Base-by-base conservation (phyloP, 345 rosid genomes). In the Eucalyptus leucophloia region DNA sequence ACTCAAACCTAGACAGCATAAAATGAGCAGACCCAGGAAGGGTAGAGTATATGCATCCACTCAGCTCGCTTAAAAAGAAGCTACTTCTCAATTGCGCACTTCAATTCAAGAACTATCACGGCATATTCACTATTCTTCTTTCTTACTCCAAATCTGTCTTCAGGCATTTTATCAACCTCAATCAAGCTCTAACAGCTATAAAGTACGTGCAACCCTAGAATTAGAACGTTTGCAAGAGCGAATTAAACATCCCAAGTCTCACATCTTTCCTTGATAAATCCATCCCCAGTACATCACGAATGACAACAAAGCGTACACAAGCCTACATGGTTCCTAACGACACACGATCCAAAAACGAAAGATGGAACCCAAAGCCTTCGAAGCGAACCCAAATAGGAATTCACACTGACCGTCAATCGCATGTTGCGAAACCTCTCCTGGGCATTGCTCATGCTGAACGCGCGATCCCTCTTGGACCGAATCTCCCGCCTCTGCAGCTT, bases 401-500 rank as follows among this genome's bases (percentile, higher is more conserved):
- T 77, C 2, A 77, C 26, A 81, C 9, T 80, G 89, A 96, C 97
- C 93, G 93, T 91, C 81, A 96, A 92, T 32, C 95, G 95, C 93
- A 96, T 95, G 89, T 96, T 95, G 45, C 97, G 95, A 89, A 96
- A 95, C 49, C 95, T 90, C 89, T 96, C 96, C 86, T 95, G 95
- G 28, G 96, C 96, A 60, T 94, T 94, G 89, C 94, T 93, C 89
- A 94, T 93, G 30, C 93, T 92, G 92, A 95, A 96, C 89, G 96
- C 93, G 77, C 95, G 94, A 90, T 93, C 93, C n/a, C 92, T 92
- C 88, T 93, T 93, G 58, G 97, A 96, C 12, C 94, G 93, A 89
- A 96, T 96, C 93, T 96, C 96, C 49, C 97, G 94, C 87, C 97
- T 92, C 88, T 94, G 96, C 87, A 96, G 96, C 94, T 96, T 96